Conservation (phyloP, 441 rosid species). For the Macaranga tanarius region DNA sequence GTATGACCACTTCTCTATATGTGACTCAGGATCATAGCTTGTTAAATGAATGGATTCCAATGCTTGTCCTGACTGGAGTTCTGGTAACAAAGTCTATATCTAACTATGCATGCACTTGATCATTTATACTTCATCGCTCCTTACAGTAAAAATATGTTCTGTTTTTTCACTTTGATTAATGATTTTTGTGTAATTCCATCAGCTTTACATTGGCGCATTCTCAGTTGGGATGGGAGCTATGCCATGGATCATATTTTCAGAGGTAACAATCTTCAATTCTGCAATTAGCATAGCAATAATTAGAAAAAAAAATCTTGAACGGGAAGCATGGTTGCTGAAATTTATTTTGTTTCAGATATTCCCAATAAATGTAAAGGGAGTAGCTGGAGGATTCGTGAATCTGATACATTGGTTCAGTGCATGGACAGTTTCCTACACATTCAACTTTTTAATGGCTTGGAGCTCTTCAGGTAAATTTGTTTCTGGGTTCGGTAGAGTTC, state of each 20-base stretch:
- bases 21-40: background rate
- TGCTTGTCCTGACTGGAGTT: background rate
- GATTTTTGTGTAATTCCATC: background rate
- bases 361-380: background rate
- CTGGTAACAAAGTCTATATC: slow-evolving; percentile 1
- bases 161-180: background rate
- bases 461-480: background rate
- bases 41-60: background rate
- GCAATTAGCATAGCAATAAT: background rate
- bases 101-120: too few species aligned
- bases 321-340: background rate
- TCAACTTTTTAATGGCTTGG: slow-evolving; percentile 7
- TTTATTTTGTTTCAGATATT: background rate
- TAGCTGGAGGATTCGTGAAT: background rate
- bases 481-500: too few species aligned
- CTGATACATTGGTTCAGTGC: background rate
- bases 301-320: too few species aligned
- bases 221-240: slow-evolving; percentile 84
- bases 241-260: slow-evolving; percentile 93
- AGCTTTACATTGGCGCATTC: slow-evolving; percentile 30
- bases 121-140: too few species aligned
- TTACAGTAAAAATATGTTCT: too few species aligned
- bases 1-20: background rate
- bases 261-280: slow-evolving; percentile 39
- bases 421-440: background rate